Evolutionary conservation across 805 yeast genomes (phyloP), one percentile per base, ranked within the genome.

Genomic region (Ogataea haglerorum): DNA sequence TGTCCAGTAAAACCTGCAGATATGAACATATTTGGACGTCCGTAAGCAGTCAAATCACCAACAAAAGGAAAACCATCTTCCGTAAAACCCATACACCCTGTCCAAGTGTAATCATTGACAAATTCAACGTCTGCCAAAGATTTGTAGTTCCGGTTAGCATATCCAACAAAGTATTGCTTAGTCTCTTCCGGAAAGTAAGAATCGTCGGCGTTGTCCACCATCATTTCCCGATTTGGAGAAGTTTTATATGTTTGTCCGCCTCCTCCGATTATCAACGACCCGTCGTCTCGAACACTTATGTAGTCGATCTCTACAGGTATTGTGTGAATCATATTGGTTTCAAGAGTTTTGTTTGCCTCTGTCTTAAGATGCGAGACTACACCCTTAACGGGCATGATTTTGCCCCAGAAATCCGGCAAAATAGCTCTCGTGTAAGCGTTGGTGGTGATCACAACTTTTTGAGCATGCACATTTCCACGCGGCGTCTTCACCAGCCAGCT

Each of bases 1-100:
- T 73, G 78, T 3, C 77, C 78, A 19, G 69, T 64, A 54, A 67
- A 73, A 0, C 78, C 78, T 3, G 75, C 76, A 37, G 62, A 52
- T 9, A 69, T 60, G 43, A 48, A 72, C 14, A 58, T 51, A 38
- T 62, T 58, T 18, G 54, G 49, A 24, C 61, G 54, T 1, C 58
- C 60, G 34, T 36, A 52, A 10, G 23, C 24, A 2, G 54, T 30
- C 22, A 70, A 41, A 33, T 64, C 68, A 16, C 78, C 78, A 13
- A 73, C 73, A 35, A 63, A 61, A 6, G 78, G 78, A 23, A 63
- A 48, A 5, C 46, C 57, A 46, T 70, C 75, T 13, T 57, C 55
- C 3, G 76, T 57, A 45, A 63, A 70, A 3, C 76, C 78, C 66
- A 72, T 59, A 13, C 70, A 64, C 14, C 78, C 78, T 4, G 70